phyloP scores from a whole-genome alignment of 257 asterid genomes.

The Jacaranda mimosifolia region DNA sequence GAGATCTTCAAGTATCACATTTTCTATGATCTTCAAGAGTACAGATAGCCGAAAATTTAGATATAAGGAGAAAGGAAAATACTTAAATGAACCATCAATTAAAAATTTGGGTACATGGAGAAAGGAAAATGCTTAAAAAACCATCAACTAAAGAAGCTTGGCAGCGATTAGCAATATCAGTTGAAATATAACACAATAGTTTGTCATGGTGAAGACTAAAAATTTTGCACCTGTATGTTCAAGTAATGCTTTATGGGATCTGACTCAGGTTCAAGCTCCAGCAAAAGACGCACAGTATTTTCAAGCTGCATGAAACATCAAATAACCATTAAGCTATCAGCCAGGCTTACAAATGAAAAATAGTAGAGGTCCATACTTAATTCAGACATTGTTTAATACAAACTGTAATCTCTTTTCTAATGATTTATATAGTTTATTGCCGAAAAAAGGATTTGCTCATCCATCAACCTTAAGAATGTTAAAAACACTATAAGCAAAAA shows the following conservation, averaged over 20 bases:
- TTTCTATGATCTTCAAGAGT: not conserved
- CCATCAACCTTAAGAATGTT: slow-evolving; percentile 13
- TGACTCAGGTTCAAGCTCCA: slow-evolving; percentile 97
- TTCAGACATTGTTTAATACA: slow-evolving; percentile 11
- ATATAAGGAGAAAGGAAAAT: not conserved
- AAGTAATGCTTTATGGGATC: slow-evolving; percentile 97
- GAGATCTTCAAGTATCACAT: slow-evolving; percentile 19
- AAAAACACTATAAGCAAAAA: slow-evolving; percentile 1
- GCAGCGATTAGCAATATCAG: slow-evolving; percentile 26
- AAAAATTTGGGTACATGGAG: slow-evolving; percentile 12
- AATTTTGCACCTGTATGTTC: slow-evolving; percentile 75
- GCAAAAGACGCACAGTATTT: slow-evolving; percentile 86
- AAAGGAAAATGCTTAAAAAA: slow-evolving; percentile 1
- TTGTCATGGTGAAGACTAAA: slow-evolving; percentile 20
- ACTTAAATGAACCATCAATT: not conserved
- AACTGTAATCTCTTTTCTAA: slow-evolving; percentile 2
- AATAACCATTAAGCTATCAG: slow-evolving; percentile 39
- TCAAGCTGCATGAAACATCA: slow-evolving; percentile 84
- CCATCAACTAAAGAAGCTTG: slow-evolving; percentile 24
- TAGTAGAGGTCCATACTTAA: slow-evolving; percentile 22
- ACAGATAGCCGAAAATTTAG: not conserved
- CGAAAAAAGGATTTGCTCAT: not conserved
- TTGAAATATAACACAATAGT: slow-evolving; percentile 15
- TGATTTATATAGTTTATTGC: not conserved
- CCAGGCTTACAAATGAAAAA: slow-evolving; percentile 11